A percentile compares a stretch with the other conserved stretches of the same genome.
Conservation (phyloP, 2,329 filamentous ascomycete species). For the Fusarium piperis region DNA sequence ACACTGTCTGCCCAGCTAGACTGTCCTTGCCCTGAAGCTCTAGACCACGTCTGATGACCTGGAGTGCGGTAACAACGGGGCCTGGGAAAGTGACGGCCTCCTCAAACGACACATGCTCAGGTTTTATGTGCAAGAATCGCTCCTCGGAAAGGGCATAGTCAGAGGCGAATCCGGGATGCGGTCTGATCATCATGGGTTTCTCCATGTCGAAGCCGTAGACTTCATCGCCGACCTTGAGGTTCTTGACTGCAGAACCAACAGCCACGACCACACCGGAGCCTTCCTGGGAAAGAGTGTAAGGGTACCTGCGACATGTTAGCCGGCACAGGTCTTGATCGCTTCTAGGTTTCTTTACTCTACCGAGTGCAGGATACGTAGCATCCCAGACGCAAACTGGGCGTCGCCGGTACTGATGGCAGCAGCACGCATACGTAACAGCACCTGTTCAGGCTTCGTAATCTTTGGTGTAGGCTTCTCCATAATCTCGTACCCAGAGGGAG, state of each 20-base stretch:
- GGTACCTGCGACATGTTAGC: constrained; percentile 22
- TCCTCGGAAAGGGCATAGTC: constrained; percentile 53
- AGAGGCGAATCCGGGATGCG: constrained; percentile 48
- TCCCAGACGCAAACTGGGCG: constrained; percentile 43
- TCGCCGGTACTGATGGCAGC: constrained; percentile 50
- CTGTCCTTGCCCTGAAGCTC: constrained; percentile 47
- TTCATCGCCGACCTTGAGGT: constrained; percentile 47
- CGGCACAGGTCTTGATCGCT: not conserved
- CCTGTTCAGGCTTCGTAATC: constrained; percentile 54
- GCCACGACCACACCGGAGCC: constrained; percentile 48
- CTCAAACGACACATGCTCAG: constrained; percentile 45
- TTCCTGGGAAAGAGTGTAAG: constrained; percentile 42
- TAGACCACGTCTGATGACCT: constrained; percentile 54
- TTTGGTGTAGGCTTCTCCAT: constrained; percentile 54
- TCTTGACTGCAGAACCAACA: constrained; percentile 41
- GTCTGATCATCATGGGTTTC: constrained; percentile 49
- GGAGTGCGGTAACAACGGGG: constrained; percentile 54
- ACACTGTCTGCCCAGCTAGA: constrained; percentile 61
- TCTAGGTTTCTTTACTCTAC: constrained; percentile 39
- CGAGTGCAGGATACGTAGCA: constrained; percentile 37
- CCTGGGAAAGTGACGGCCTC: constrained; percentile 51
- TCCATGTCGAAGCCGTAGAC: constrained; percentile 52
- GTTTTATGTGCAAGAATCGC: constrained; percentile 48
- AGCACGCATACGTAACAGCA: constrained; percentile 55
- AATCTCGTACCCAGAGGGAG: constrained; percentile 52